phyloP scores from a whole-genome alignment of 495 filamentous ascomycete genomes.

The Xylaria acuta region DNA sequence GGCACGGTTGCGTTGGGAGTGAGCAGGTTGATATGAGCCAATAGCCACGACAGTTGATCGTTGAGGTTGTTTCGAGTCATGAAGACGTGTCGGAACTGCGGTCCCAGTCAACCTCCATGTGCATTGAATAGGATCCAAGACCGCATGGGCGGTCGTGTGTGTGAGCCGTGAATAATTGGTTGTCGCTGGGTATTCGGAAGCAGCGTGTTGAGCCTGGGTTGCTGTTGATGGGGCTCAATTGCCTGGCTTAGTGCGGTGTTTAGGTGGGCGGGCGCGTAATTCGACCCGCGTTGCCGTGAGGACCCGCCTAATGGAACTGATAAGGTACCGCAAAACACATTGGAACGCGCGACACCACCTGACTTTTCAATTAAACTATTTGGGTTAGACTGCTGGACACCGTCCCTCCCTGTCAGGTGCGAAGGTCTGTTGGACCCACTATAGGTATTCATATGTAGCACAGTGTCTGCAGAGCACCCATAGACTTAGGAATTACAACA shows the following conservation, averaged over 20 bases:
- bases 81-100: constrained; percentile 45
- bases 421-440: too few species aligned
- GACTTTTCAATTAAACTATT: constrained; percentile 21
- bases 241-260: neutral
- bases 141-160: constrained; percentile 20
- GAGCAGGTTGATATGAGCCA: constrained; percentile 48
- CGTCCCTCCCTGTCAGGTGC: too few species aligned
- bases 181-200: constrained; percentile 14
- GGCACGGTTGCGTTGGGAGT: constrained; percentile 39
- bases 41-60: constrained; percentile 65
- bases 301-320: constrained; percentile 1
- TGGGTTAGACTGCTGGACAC: constrained; percentile 11
- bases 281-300: constrained; percentile 9
- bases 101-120: constrained; percentile 42
- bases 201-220: neutral
- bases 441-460: too few species aligned
- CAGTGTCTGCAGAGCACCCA: too few species aligned
- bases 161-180: constrained; percentile 18
- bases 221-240: constrained; percentile 6
- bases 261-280: constrained; percentile 10
- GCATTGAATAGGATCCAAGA: constrained; percentile 39
- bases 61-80: constrained; percentile 72
- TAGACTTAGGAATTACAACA: neutral
- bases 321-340: neutral
- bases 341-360: constrained; percentile 16